Base-by-base conservation (phyloP, 805 yeast genomes). In the Hanseniaspora lachancei region DNA sequence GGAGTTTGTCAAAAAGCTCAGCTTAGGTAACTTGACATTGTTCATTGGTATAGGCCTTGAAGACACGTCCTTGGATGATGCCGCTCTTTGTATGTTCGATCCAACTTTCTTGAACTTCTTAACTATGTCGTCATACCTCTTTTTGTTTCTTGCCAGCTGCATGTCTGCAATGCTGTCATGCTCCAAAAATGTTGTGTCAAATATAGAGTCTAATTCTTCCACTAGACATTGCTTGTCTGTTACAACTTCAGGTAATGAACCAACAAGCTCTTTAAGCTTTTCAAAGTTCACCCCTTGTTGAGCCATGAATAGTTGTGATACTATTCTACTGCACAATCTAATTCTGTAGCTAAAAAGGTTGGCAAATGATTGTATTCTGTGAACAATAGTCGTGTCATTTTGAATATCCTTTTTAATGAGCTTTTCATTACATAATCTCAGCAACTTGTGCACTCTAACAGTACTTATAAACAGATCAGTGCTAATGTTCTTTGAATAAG, bases 291-390 rank as follows among this genome's bases (percentile, higher is more conserved):
- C 5, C 2, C 36, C 48, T 5, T 48, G 47, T 13, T 53, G 56
- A 8, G 50, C 34, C 56, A 53, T 53, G 24, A 38, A 46, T 24
- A 53, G 18, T 32, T 53, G 56, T 18, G 56, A 24, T 12, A 53
- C 35, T 29, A 46, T 53, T 53, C 56, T 44, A 13, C 39, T 35
- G 20, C 18, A 24, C 27, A 53, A 39, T 39, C 56, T 44, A 6
- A 46, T 32, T 53, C 29, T 46, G n/a, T 53, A 40, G 24, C 39
- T 44, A 27, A 46, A 53, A 20, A 53, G 34, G 39, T 46, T 53
- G 9, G 32, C 34, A 39, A 46, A 53, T 15, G 56, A 44, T 6
- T 42, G 56, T 16, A 53, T 46, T 53, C 56, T 53, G 12, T 53
- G 56, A 39, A 53, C 32, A 1, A 46, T 27, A 6, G 38, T 41